Evolutionary conservation across 2,329 filamentous ascomycete species (phyloP).

Genomic region (Penicillium sp.): DNA sequence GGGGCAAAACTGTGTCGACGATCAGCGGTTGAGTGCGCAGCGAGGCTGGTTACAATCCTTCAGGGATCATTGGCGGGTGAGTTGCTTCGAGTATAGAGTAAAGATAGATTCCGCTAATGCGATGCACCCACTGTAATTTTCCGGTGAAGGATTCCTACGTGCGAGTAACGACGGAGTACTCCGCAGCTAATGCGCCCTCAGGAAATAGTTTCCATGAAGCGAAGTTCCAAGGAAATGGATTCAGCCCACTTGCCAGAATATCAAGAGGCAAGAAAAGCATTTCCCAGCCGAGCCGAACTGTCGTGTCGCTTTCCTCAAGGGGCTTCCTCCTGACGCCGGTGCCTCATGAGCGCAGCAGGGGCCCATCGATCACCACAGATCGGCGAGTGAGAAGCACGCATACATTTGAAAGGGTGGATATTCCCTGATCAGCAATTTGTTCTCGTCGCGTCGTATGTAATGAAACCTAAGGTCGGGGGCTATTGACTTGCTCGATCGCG

Average conservation of each 20-base stretch:
- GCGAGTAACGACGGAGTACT: slow-evolving; percentile 1
- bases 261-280: neutral
- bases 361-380: slow-evolving; percentile 15
- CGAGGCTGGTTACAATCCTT: neutral
- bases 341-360: slow-evolving; percentile 6
- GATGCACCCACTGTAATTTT: slow-evolving; percentile 1
- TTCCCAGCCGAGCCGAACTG: neutral
- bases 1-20: neutral
- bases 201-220: neutral
- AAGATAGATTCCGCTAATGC: neutral
- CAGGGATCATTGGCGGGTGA: too few relatives aligned
- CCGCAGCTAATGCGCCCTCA: neutral
- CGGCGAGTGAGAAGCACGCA: slow-evolving; percentile 11
- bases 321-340: neutral
- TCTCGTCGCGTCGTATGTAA: neutral
- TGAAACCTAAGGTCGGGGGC: neutral
- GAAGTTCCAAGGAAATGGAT: neutral
- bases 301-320: neutral
- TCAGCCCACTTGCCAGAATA: neutral
- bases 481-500: neutral
- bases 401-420: neutral
- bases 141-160: neutral
- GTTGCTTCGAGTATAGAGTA: too few relatives aligned
- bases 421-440: neutral
- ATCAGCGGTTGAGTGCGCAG: neutral